Evolutionary conservation across 2,329 filamentous ascomycete species (phyloP).

Genomic region (Didymella lethalis): DNA sequence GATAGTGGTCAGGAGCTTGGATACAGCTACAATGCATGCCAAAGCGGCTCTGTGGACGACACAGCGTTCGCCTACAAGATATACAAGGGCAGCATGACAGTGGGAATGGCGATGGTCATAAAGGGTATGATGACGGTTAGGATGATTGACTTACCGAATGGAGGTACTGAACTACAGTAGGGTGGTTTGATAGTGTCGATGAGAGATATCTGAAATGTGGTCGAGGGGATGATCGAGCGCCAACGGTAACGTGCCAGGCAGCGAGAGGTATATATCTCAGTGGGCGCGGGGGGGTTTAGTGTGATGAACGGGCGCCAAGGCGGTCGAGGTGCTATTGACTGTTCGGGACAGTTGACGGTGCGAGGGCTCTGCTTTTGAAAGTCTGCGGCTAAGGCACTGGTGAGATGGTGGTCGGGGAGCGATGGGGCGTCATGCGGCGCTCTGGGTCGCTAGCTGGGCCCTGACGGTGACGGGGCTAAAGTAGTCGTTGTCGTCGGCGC

Average conservation of each 20-base stretch:
- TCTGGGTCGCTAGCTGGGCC: constrained; percentile 42
- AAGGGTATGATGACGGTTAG: constrained; percentile 1
- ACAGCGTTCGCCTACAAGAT: background rate
- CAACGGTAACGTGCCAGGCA: constrained; percentile 42
- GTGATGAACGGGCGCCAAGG: constrained; percentile 41
- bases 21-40: no score
- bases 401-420: constrained; percentile 42
- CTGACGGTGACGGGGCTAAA: constrained; percentile 44
- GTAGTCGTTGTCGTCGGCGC: constrained; percentile 43
- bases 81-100: background rate
- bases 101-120: background rate
- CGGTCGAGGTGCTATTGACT: constrained; percentile 45
- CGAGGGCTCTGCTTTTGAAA: constrained; percentile 49
- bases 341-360: constrained; percentile 45
- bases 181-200: constrained; percentile 15
- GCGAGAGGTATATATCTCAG: constrained; percentile 46
- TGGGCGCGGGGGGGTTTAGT: constrained; percentile 38
- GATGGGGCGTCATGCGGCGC: constrained; percentile 49
- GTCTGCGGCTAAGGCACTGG: constrained; percentile 47
- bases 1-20: background rate
- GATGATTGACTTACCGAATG: constrained; percentile 13
- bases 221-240: constrained; percentile 29
- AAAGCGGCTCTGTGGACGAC: background rate
- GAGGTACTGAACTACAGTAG: constrained; percentile 13
- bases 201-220: constrained; percentile 20